phyloP scores from a whole-genome alignment of 768 basidiomycete species.

The Amyloporia xantha region DNA sequence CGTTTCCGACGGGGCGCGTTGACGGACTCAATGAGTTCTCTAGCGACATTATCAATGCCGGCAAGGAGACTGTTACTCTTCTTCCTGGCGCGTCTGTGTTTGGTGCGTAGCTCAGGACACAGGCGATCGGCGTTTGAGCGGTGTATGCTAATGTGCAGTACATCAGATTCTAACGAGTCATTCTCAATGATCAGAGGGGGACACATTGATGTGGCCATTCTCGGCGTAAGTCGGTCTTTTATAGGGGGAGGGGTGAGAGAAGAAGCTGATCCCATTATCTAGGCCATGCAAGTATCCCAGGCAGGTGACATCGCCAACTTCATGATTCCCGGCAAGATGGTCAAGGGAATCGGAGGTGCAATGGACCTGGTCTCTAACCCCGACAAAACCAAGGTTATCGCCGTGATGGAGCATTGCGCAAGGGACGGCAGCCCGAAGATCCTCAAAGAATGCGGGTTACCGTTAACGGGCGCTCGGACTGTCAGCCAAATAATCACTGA shows the following conservation, averaged over 20 bases:
- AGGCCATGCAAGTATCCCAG: constrained; percentile 95
- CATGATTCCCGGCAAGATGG: constrained; percentile 94
- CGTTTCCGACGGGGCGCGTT: background rate
- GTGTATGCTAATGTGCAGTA: background rate
- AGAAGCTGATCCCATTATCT: background rate
- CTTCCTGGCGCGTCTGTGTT: constrained; percentile 89
- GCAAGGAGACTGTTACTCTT: constrained; percentile 91
- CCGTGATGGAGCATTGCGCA: constrained; percentile 83
- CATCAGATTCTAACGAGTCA: constrained; percentile 79
- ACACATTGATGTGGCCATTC: constrained; percentile 88
- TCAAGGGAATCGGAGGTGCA: constrained; percentile 92
- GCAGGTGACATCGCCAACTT: constrained; percentile 95
- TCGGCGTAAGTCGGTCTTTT: constrained; percentile 57
- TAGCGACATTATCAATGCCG: constrained; percentile 90
- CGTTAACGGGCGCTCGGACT: constrained; percentile 81
- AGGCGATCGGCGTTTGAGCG: background rate
- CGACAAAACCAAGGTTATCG: constrained; percentile 89
- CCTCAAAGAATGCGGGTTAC: constrained; percentile 71
- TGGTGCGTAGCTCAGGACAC: constrained; percentile 42
- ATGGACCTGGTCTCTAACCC: constrained; percentile 98
- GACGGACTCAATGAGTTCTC: background rate
- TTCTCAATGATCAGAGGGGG: constrained; percentile 98
- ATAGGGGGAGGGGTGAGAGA: constrained; percentile 6
- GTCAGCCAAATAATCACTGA: constrained; percentile 94
- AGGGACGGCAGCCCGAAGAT: constrained; percentile 91